Evolutionary conservation across 2,329 filamentous ascomycete genomes (phyloP), one percentile per base, ranked within the genome.

Genomic region (Penicillium janthinellum): DNA sequence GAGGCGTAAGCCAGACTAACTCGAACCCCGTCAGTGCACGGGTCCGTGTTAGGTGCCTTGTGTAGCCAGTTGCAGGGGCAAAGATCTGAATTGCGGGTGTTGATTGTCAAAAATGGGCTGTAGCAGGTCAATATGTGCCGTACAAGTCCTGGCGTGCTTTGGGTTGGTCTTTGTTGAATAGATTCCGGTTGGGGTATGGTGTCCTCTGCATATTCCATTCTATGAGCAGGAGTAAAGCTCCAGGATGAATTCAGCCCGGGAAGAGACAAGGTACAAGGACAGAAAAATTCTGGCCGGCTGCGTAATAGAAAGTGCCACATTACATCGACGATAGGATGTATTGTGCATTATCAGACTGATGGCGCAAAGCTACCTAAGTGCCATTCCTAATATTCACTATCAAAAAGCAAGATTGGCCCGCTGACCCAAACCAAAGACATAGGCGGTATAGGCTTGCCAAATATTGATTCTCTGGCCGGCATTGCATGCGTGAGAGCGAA

Each of bases 401-500:
- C 53, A 47, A 42, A 17, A 44, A 31, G 5, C 10, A 54, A 54
- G 11, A 15, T 17, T 17, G 17, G 31, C 17, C 39, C 10, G n/a
- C 39, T 20, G 39, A 11, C 17, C 17, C 17, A 11, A 37, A 47
- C 4, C 25, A 6, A 20, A 38, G 14, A 6, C 25, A 28, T 14
- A 6, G 34, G 41, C 47, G 25, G 35, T 48, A 58, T 58, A 58
- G 34, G 6, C 14, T 35, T 8, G 15, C 12, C 28, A 39, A n/a
- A 15, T 56, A 62, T 62, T 51, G 48, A 55, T 14, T 31, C 15
- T 20, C 20, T 2, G 22, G 34, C 59, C 15, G 47, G 62, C 57
- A 41, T 60, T 28, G n/a, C 22, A 58, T 60, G 62, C 62, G 57
- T 28, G 28, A 50, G 7, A 14, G 54, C 59, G 6, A 45, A 60